Base-by-base conservation (phyloP, 495 filamentous ascomycete genomes). In the Aspergillus bertholletiae region DNA sequence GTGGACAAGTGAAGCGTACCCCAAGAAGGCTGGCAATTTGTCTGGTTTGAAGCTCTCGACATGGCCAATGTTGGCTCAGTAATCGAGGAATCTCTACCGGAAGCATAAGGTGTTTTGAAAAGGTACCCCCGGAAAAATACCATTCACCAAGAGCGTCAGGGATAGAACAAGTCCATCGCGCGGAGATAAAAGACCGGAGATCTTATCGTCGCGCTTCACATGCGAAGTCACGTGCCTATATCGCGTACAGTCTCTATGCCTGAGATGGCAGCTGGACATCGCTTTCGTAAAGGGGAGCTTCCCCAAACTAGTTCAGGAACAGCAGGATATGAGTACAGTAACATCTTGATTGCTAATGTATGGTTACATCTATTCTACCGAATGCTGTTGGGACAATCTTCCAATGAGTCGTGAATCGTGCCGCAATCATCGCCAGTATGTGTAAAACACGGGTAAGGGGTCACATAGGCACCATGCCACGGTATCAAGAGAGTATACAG, bases 21-120 rank as follows among this genome's bases (percentile, higher is more conserved):
- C 74, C 67, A 28, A 90, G 67, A 6, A 90, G 74, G 32, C 78
- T 79, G n/a, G 80, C 76, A 22, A 90, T 73, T 37, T 86, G 78
- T 37, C 79, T 71, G 27, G 81, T 80, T 63, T 91, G 87, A 21
- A 80, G 60, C 23, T 87, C 81, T 55, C 88, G 79, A 58, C 84
- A 88, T 11, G 85, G 84, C 65, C 62, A 89, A 72, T 54, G 79
- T 52, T 52, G 76, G 77, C 53, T 83, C 51, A 64, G 76, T 37
- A 60, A 80, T 58, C 68, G 62, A 17, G 61, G 56, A 54, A 75
- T 57, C 13, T 74, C 67, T 22, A 49, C 30, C 34, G 74, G 72
- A 40, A 78, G 63, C 65, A 72, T 68, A 32, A 58, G 51, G 53
- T 53, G 46, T 45, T 50, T 27, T 35, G 8, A 13, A 13, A 49